These are phyloP conservation scores for Ascochyta lentis DNA, from an alignment of 2,329 filamentous ascomycete species.

Conservation along the genomic window DNA sequence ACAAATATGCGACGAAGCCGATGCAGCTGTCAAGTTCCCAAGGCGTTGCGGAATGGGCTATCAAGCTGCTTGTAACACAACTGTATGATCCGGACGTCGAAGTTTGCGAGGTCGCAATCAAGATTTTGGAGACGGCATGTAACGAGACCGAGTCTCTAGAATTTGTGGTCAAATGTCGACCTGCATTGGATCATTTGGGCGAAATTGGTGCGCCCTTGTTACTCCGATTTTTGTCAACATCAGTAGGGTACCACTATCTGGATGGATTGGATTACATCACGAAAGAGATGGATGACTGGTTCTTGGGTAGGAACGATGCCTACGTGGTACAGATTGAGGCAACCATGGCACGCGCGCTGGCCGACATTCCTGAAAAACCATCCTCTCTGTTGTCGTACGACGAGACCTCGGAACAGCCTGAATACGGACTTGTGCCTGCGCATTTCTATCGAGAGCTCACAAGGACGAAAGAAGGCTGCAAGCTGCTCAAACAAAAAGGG, in stretches of 20 bases:
- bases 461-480: constrained; percentile 89
- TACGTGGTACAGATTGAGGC: constrained; percentile 95
- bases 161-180: constrained; percentile 95
- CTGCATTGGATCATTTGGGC: constrained; percentile 90
- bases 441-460: constrained; percentile 98
- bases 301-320: constrained; percentile 93
- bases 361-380: constrained; percentile 63
- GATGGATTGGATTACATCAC: constrained; percentile 98
- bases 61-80: constrained; percentile 95
- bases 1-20: constrained; percentile 78
- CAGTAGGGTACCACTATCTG: constrained; percentile 95
- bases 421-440: constrained; percentile 75
- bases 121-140: constrained; percentile 96
- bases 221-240: constrained; percentile 91
- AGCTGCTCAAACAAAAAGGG: constrained; percentile 86
- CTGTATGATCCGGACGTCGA: constrained; percentile 97
- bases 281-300: constrained; percentile 99
- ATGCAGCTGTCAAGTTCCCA: constrained; percentile 52
- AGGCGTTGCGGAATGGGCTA: constrained; percentile 92
- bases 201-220: constrained; percentile 95
- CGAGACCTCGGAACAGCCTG: constrained; percentile 55
- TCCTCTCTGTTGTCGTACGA: constrained; percentile 54
- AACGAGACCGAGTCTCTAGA: constrained; percentile 90
- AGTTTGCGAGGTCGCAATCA: constrained; percentile 94
- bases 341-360: constrained; percentile 86